Conservation (phyloP, 2,329 filamentous ascomycete species). For the Geoglossum cookeanum region DNA sequence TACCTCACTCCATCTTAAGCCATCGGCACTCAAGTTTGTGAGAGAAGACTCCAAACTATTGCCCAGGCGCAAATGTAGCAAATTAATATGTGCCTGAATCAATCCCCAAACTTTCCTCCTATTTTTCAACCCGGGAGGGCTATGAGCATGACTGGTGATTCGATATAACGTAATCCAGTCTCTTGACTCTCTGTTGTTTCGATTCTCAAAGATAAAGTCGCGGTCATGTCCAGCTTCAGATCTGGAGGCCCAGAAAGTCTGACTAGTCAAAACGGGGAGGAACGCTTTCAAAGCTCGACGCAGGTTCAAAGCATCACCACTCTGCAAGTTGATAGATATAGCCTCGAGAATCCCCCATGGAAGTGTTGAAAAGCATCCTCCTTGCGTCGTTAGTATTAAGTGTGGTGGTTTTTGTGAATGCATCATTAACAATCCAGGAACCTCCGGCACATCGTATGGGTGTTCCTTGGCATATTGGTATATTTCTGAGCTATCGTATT, state of each 20-base stretch:
- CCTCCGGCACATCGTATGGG: constrained; percentile 2
- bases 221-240: constrained; percentile 2
- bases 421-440: constrained; percentile 2
- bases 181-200: not conserved
- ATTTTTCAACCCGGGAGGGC: not conserved
- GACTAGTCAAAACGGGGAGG: constrained; percentile 1
- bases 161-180: constrained; percentile 3
- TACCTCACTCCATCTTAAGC: constrained; percentile 2
- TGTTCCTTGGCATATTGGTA: not conserved
- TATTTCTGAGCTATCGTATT: not conserved
- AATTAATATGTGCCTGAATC: not conserved
- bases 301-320: constrained; percentile 1
- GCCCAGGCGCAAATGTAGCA: not conserved
- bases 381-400: not conserved
- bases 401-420: not conserved
- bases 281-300: constrained; percentile 2
- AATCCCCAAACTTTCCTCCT: constrained; percentile 4
- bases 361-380: constrained; percentile 3
- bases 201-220: constrained; percentile 2
- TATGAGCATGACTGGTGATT: constrained; percentile 1
- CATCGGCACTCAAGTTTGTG: not conserved
- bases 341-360: constrained; percentile 4
- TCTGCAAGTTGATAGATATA: not conserved
- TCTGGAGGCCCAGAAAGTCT: constrained; percentile 4
- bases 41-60: not conserved